phyloP scores from a whole-genome alignment of 495 filamentous ascomycete genomes.

The Aspergillus panamensis region DNA sequence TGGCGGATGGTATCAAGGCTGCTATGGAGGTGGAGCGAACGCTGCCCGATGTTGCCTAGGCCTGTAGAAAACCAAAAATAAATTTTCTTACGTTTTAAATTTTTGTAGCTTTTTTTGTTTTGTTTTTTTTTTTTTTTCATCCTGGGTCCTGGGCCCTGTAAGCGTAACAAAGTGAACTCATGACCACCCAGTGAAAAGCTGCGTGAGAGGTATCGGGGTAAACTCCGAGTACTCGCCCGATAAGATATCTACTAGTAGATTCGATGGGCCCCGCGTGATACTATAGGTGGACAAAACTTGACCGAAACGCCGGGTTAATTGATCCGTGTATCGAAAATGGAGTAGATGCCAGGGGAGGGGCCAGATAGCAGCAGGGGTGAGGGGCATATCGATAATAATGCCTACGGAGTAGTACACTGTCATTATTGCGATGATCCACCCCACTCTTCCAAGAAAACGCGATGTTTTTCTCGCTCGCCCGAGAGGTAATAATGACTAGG shows the following conservation, averaged over 20 bases:
- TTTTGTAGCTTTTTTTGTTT: not conserved
- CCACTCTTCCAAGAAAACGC: slow-evolving; percentile 1
- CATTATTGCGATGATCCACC: not conserved
- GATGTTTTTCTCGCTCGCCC: not conserved
- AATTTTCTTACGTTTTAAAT: not conserved
- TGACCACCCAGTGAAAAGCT: too few relatives aligned
- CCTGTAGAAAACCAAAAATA: not conserved
- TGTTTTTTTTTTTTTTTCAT: too few relatives aligned
- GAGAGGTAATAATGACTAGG: not conserved
- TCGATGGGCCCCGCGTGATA: not conserved
- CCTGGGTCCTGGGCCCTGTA: too few relatives aligned
- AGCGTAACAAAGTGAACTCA: too few relatives aligned
- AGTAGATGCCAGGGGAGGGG: too few relatives aligned
- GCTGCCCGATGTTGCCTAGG: slow-evolving; percentile 38
- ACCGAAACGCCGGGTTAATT: slow-evolving; percentile 4
- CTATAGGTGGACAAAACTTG: slow-evolving; percentile 13
- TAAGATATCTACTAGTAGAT: too few relatives aligned
- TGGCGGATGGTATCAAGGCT: slow-evolving; percentile 62
- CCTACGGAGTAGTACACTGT: not conserved
- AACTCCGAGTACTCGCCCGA: slow-evolving; percentile 8
- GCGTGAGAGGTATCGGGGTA: slow-evolving; percentile 1
- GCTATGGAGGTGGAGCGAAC: slow-evolving; percentile 64
- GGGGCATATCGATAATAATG: slow-evolving; percentile 7
- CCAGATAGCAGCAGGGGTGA: slow-evolving; percentile 1
- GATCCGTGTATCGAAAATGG: slow-evolving; percentile 5